phyloP scores from a whole-genome alignment of 106 monocot species.

The Apostasia ramifera region DNA sequence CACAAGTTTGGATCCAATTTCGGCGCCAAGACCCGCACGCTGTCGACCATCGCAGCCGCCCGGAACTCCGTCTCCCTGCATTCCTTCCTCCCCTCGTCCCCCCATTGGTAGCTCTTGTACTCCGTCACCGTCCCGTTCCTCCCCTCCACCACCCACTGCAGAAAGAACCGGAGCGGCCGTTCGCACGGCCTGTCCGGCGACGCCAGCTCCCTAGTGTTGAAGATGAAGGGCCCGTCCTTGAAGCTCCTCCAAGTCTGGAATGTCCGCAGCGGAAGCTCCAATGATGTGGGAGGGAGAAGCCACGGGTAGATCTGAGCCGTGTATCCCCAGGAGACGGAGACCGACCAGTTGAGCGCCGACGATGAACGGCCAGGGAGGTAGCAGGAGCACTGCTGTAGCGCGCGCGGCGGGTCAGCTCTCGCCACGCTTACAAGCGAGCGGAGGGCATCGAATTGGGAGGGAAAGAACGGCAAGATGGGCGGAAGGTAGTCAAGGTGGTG shows the following conservation, averaged over 20 bases:
- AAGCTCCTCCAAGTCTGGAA: slow-evolving; percentile 61
- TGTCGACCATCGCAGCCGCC: slow-evolving; percentile 24
- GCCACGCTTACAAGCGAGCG: slow-evolving; percentile 31
- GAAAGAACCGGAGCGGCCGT: slow-evolving; percentile 41
- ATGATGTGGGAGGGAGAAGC: slow-evolving; percentile 19
- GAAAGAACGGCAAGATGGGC: slow-evolving; percentile 29
- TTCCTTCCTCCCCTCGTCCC: background rate
- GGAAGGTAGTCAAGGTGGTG: slow-evolving; percentile 70
- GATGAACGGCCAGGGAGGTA: slow-evolving; percentile 24
- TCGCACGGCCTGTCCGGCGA: slow-evolving; percentile 20
- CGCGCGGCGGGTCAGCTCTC: slow-evolving; percentile 43
- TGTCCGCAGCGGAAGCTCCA: slow-evolving; percentile 48
- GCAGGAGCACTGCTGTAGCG: slow-evolving; percentile 67
- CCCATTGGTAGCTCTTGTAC: slow-evolving; percentile 14
- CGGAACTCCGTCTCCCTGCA: slow-evolving; percentile 15
- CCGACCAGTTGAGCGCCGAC: slow-evolving; percentile 40
- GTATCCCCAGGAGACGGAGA: slow-evolving; percentile 90
- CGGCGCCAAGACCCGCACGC: slow-evolving; percentile 40
- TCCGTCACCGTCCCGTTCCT: slow-evolving; percentile 22
- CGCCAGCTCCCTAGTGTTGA: slow-evolving; percentile 45
- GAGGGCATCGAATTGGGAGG: slow-evolving; percentile 35
- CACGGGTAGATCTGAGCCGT: slow-evolving; percentile 61
- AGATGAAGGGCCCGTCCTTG: slow-evolving; percentile 60
- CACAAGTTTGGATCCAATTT: slow-evolving; percentile 44
- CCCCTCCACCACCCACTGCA: slow-evolving; percentile 18